Evolutionary conservation across 495 filamentous ascomycete genomes (phyloP), one percentile per base, ranked within the genome.

Genomic region (Aspergillus mulundensis): DNA sequence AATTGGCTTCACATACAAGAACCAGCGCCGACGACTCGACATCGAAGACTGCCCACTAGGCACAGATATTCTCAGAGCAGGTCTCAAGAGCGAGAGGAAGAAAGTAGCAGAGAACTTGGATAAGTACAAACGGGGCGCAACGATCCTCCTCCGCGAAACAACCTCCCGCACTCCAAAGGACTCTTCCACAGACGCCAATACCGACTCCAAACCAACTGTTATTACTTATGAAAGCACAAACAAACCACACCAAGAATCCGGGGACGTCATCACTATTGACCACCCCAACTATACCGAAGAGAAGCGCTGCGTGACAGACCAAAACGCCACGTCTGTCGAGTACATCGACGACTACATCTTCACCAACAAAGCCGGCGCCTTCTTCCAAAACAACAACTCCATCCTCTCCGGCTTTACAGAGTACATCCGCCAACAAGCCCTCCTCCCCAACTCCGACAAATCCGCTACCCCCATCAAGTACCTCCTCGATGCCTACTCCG

Each of bases 371-470:
- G 94, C 94, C 18, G 91, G 91, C 38, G 77, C 87, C 41, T 98
- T 98, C 81, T 98, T 98, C 83, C 94, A 98, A 66, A 98, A 98
- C 77, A 98, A 98, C 80, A 98, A 98, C 75, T 95, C 91, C 45
- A 97, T 98, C 73, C 85, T 98, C n/a, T 81, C 88, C 39, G 71
- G 70, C 11, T 96, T 98, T 74, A 97, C 91, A 12, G 81, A 84
- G 56, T 97, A 93, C 77, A 90, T 98, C 73, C 90, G 94, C 48
- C 76, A 86, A 44, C 83, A 90, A 65, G 86, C 93, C 62, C 77
- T 92, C 69, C 5, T 49, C 66, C 57, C 61, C 50, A 68, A 64
- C 56, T 66, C 60, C 56, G 28, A 67, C 39, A 60, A 40, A 40
- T 18, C 67, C 42, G 19, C 65, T 5, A 70, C 66, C 43, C 74